Base-by-base conservation (phyloP, 257 asterid genomes). In the Galeopsis tetrahit region DNA sequence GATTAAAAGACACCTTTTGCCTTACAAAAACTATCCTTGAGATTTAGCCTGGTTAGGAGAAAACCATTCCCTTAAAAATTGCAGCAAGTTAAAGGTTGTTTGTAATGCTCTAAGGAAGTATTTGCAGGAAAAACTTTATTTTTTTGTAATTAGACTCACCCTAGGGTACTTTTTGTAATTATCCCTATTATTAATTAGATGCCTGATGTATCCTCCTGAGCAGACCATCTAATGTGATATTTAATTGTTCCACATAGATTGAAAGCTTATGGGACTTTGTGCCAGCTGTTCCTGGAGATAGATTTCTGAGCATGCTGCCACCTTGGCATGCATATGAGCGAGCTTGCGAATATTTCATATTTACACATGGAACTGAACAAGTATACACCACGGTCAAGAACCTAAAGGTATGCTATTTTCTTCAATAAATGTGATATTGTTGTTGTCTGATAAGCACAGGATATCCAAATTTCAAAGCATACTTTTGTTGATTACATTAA, bases 251-350 rank as follows among this genome's bases (percentile, higher is more conserved):
- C 70, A 62, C 75, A 69, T 71, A 93, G 98, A 74, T 93, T 80
- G 28, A 51, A 39, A 89, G 74, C 76, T 84, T 93, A 11, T 81
- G 95, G 93, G 96, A 88, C 72, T 73, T 86, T 75, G 96, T 93
- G 64, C 98, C 98, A 36, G 95, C 96, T 71, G 79, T 79, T 55
- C 95, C 92, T 51, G 95, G 92, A 75, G 98, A 90, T 74, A 85
- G 87, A 82, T 93, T 93, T 81, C 82, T 93, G 65, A 93, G 97
- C 82, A 85, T 93, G 90, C 96, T 93, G 77, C 98, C 98, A 28
- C 93, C 98, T 48, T 93, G 97, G 97, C 98, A 93, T 87, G 98
- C 93, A 60, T 93, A 93, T 71, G 98, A 93, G 75, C 95, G 98
- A 64, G 95, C 92, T 36, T 68, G 83, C 4, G 98, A 93, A 76